These are phyloP conservation scores for Auricularia auricula-judae DNA, from an alignment of 768 basidiomycete species.

Conservation along the genomic window DNA sequence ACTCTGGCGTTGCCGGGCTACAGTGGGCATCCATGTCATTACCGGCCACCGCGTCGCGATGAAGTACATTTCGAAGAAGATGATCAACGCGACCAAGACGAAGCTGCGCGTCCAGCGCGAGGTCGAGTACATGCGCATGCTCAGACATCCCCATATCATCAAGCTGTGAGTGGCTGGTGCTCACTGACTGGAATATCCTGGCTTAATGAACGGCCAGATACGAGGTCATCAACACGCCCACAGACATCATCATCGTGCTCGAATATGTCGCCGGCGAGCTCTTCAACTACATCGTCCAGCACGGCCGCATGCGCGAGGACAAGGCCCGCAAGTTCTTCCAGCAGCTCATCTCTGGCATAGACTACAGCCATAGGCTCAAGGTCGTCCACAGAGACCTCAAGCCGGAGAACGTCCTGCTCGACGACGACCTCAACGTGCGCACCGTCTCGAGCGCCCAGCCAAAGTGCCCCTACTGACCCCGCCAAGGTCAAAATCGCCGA, in stretches of 20 bases:
- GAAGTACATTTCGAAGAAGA: constrained; percentile 94
- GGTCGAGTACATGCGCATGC: constrained; percentile 91
- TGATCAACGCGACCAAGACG: constrained; percentile 84
- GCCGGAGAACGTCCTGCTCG: constrained; percentile 83
- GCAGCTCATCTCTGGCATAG: constrained; percentile 94
- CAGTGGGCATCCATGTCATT: constrained; percentile 88
- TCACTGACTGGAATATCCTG: constrained; percentile 8
- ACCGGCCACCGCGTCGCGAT: constrained; percentile 95
- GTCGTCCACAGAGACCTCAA: constrained; percentile 98
- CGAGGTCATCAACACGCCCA: constrained; percentile 75
- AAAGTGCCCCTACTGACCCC: not conserved
- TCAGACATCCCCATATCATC: constrained; percentile 94
- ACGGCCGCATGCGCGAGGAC: constrained; percentile 82
- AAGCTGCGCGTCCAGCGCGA: constrained; percentile 88
- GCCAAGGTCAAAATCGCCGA: constrained; percentile 87
- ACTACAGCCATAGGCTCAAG: constrained; percentile 91
- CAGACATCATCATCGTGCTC: constrained; percentile 96
- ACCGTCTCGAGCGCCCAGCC: not conserved
- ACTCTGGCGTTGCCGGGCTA: not conserved
- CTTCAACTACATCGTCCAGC: constrained; percentile 95
- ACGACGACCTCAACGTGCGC: constrained; percentile 63
- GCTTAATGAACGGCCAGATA: constrained; percentile 20
- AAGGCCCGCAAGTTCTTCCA: constrained; percentile 94
- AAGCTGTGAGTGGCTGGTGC: constrained; percentile 59
- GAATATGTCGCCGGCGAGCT: constrained; percentile 95